Conservation (phyloP, 1,139 yeast species). For the Scheffersomyces illinoinensis region DNA sequence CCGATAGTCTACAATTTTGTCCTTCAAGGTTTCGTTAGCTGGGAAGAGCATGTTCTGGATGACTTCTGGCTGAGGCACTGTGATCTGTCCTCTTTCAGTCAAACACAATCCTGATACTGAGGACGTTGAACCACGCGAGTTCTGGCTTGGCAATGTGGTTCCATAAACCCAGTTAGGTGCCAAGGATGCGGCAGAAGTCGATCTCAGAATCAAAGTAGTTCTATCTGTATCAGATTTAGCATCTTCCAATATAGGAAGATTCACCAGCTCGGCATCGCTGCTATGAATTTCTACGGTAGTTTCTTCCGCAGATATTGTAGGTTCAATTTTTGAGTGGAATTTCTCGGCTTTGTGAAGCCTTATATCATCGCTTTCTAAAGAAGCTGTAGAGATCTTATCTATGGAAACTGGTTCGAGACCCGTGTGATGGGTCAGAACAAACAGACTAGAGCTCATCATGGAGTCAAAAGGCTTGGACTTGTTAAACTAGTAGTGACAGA, state of each 20-base stretch:
- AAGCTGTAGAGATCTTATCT: background rate
- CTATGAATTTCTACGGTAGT: slow-evolving; percentile 7
- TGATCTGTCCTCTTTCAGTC: slow-evolving; percentile 31
- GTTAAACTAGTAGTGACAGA: background rate
- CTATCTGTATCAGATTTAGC: background rate
- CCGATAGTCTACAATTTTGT: slow-evolving; percentile 28
- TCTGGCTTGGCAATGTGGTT: slow-evolving; percentile 13
- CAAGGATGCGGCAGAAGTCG: background rate
- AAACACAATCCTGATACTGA: slow-evolving; percentile 22
- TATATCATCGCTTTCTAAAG: background rate
- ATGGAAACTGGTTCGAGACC: background rate
- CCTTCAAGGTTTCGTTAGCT: slow-evolving; percentile 22
- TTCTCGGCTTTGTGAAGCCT: background rate
- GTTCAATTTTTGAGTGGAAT: background rate
- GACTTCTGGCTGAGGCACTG: slow-evolving; percentile 48
- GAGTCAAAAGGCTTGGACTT: background rate
- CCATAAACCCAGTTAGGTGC: slow-evolving; percentile 16
- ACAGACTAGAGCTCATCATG: background rate
- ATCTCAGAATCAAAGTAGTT: background rate
- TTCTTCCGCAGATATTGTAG: slow-evolving; percentile 1
- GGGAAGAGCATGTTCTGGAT: slow-evolving; percentile 45
- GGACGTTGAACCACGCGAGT: slow-evolving; percentile 3
- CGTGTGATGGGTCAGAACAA: background rate
- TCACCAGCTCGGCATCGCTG: slow-evolving; percentile 6
- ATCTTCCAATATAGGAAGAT: background rate